phyloP scores from a whole-genome alignment of 2,329 filamentous ascomycete species.

The Fusarium armeniacum region DNA sequence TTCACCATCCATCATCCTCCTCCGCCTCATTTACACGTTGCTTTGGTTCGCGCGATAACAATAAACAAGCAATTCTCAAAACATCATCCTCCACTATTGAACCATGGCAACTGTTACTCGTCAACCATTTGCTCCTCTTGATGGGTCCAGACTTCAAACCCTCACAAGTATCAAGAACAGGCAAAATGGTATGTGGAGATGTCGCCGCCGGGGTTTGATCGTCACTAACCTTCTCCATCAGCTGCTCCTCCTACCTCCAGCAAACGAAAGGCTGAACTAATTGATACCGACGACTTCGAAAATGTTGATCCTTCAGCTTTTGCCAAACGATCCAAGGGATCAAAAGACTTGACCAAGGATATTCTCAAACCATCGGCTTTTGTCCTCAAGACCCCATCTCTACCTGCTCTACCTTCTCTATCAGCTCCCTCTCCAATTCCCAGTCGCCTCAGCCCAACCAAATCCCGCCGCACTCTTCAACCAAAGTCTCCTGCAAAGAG shows the following conservation, averaged over 20 bases:
- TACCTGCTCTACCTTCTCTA: conserved; percentile 22
- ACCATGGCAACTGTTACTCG: conserved; percentile 71
- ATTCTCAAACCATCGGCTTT: conserved; percentile 64
- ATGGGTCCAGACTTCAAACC: conserved; percentile 76
- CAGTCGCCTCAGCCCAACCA: conserved; percentile 53
- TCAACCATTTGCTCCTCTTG: conserved; percentile 82
- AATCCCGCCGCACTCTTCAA: conserved; percentile 62
- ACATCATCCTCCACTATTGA: not conserved
- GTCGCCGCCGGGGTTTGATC: conserved; percentile 6
- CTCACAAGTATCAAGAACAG: conserved; percentile 83
- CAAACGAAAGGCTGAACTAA: conserved; percentile 72
- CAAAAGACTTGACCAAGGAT: conserved; percentile 56
- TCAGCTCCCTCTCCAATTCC: conserved; percentile 47
- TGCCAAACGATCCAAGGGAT: conserved; percentile 71
- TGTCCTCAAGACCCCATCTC: conserved; percentile 59
- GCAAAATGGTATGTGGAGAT: conserved; percentile 73
- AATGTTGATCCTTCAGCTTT: conserved; percentile 72
- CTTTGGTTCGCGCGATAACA: conserved; percentile 32
- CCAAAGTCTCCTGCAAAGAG: conserved; percentile 67
- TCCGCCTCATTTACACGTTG: conserved; percentile 27
- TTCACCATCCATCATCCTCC: conserved; percentile 13
- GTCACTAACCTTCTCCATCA: conserved; percentile 47
- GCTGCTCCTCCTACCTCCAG: conserved; percentile 59
- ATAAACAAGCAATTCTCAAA: conserved; percentile 29
- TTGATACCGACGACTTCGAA: conserved; percentile 68